These are phyloP conservation scores for Piper longum DNA, from an alignment of 164 flowering plant genomes.

Conservation along the genomic window DNA sequence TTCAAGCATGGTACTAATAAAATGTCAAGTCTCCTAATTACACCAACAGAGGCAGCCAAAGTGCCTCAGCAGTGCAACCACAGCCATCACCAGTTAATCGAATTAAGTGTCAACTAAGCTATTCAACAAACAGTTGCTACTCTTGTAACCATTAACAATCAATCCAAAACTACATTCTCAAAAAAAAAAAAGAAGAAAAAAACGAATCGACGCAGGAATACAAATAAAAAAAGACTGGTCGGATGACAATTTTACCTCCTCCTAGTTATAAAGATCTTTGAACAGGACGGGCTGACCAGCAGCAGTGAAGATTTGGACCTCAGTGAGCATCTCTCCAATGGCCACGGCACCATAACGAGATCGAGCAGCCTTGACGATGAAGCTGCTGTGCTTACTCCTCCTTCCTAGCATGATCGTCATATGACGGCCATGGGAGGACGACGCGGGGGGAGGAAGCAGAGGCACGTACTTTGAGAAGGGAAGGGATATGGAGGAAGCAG, in stretches of 20 bases:
- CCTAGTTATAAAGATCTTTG: conserved; percentile 69
- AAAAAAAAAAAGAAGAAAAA: neutral
- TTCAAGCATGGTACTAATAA: neutral
- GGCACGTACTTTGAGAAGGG: too few species aligned
- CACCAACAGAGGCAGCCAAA: conserved; percentile 91
- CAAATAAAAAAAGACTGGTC: neutral
- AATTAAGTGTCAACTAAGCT: neutral
- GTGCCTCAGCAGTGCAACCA: conserved; percentile 87
- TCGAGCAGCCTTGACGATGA: conserved; percentile 4
- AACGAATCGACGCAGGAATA: neutral
- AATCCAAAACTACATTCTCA: neutral
- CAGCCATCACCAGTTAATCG: conserved; percentile 57
- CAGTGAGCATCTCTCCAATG: conserved; percentile 27
- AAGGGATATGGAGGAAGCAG: too few species aligned
- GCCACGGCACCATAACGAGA: conserved; percentile 6
- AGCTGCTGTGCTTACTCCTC: neutral
- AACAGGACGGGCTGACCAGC: conserved; percentile 47
- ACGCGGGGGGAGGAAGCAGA: too few species aligned
- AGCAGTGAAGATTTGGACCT: conserved; percentile 54
- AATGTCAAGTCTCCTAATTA: neutral
- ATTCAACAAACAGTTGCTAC: neutral
- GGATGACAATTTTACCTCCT: conserved; percentile 29
- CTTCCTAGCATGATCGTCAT: neutral
- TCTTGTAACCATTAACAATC: neutral
- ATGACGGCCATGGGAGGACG: neutral